phyloP scores from a whole-genome alignment of 768 basidiomycete species.

The Artomyces pyxidatus region DNA sequence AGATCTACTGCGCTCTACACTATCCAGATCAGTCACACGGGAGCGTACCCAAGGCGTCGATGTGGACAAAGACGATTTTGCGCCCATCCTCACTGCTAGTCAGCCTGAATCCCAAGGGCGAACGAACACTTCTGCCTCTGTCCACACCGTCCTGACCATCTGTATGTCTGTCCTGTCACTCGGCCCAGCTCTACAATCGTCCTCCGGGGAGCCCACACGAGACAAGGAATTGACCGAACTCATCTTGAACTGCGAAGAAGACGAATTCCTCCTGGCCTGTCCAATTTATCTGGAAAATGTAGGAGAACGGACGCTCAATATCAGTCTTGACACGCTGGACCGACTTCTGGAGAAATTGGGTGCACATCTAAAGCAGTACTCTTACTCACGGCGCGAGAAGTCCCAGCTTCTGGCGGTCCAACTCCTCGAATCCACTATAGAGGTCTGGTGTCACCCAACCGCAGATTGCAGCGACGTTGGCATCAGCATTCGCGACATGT shows the following conservation, averaged over 20 bases:
- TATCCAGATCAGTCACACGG: constrained; percentile 22
- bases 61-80: constrained; percentile 48
- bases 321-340: constrained; percentile 44
- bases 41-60: constrained; percentile 21
- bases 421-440: constrained; percentile 56
- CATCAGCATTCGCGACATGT: constrained; percentile 39
- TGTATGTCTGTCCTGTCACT: constrained; percentile 55
- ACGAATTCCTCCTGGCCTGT: constrained; percentile 53
- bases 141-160: constrained; percentile 34
- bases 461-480: constrained; percentile 24
- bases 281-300: constrained; percentile 49
- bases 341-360: constrained; percentile 46
- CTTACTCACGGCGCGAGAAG: constrained; percentile 43
- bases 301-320: constrained; percentile 42
- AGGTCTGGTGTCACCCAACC: constrained; percentile 42
- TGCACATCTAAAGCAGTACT: constrained; percentile 44
- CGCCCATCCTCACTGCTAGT: constrained; percentile 35
- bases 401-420: constrained; percentile 48
- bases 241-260: constrained; percentile 38
- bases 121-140: constrained; percentile 21
- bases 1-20: constrained; percentile 31
- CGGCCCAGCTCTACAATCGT: constrained; percentile 55
- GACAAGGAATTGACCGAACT: constrained; percentile 54
- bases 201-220: constrained; percentile 48
- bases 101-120: constrained; percentile 23